These are phyloP conservation scores for Claviceps humidiphila DNA, from an alignment of 2,329 filamentous ascomycete genomes.

Conservation along the genomic window DNA sequence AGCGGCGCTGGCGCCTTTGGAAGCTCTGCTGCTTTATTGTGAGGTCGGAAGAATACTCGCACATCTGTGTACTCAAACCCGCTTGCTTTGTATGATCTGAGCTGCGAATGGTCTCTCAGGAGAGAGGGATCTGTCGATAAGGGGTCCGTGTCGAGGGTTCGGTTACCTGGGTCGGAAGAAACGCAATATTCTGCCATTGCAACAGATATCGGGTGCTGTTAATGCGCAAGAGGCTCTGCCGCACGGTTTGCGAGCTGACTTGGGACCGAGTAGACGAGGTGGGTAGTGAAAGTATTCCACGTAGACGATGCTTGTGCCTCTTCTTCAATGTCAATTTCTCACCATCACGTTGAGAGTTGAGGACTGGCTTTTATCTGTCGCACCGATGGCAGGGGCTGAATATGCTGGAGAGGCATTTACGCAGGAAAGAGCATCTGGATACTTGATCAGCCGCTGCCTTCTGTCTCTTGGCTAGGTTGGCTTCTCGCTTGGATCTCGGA, in stretches of 20 bases:
- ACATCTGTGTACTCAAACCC: conserved; percentile 59
- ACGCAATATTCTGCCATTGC: conserved; percentile 1
- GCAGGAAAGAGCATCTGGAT: neutral
- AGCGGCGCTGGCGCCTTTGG: conserved; percentile 46
- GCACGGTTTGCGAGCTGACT: neutral
- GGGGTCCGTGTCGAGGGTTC: conserved; percentile 20
- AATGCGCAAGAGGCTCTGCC: neutral
- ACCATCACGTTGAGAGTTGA: neutral
- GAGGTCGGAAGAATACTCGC: conserved; percentile 71
- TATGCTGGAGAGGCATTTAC: neutral
- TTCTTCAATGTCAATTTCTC: neutral
- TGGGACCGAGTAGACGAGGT: neutral
- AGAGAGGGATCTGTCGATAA: conserved; percentile 61
- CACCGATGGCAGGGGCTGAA: neutral
- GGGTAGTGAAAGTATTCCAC: neutral
- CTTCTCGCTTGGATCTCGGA: neutral
- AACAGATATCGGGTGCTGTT: neutral
- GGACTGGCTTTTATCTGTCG: neutral
- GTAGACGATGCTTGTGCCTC: neutral
- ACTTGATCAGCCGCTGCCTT: neutral
- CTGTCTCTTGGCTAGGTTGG: neutral
- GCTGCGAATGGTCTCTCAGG: conserved; percentile 60
- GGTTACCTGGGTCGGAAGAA: neutral
- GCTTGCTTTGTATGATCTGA: conserved; percentile 59
- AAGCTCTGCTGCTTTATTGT: conserved; percentile 71